phyloP scores from a whole-genome alignment of 2,329 filamentous ascomycete species.

The Epichloe typhina region DNA sequence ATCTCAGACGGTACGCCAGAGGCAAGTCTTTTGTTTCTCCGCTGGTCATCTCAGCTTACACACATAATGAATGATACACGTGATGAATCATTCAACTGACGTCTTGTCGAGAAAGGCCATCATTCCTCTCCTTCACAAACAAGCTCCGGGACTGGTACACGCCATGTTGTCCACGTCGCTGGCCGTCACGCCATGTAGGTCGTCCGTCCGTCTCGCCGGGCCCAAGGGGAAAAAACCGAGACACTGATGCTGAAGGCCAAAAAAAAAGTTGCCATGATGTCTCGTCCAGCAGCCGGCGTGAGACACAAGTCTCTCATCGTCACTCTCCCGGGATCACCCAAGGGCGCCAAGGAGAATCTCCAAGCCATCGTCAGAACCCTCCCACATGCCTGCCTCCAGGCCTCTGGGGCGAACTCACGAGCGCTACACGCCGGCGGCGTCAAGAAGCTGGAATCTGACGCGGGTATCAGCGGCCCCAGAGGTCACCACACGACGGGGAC shows the following conservation, averaged over 20 bases:
- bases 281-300: constrained; percentile 80
- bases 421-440: constrained; percentile 67
- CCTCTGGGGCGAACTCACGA: constrained; percentile 70
- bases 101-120: constrained; percentile 45
- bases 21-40: constrained; percentile 29
- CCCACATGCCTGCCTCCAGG: constrained; percentile 88
- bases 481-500: constrained; percentile 12
- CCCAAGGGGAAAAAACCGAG: too few species aligned
- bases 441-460: constrained; percentile 72
- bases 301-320: constrained; percentile 70
- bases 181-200: constrained; percentile 75
- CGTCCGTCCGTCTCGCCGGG: neutral
- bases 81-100: neutral
- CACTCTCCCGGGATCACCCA: constrained; percentile 81
- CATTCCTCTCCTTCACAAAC: constrained; percentile 63
- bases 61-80: too few species aligned
- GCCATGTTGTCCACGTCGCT: constrained; percentile 83
- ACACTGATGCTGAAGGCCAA: neutral
- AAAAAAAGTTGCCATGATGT: constrained; percentile 79
- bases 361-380: constrained; percentile 79
- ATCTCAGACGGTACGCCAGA: constrained; percentile 78
- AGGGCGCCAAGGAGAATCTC: constrained; percentile 88
- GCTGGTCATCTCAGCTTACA: neutral
- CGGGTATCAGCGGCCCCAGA: constrained; percentile 40
- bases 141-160: constrained; percentile 85